These are phyloP conservation scores for Epichloe sp. DNA, from an alignment of 2,329 filamentous ascomycete species.

Conservation along the genomic window DNA sequence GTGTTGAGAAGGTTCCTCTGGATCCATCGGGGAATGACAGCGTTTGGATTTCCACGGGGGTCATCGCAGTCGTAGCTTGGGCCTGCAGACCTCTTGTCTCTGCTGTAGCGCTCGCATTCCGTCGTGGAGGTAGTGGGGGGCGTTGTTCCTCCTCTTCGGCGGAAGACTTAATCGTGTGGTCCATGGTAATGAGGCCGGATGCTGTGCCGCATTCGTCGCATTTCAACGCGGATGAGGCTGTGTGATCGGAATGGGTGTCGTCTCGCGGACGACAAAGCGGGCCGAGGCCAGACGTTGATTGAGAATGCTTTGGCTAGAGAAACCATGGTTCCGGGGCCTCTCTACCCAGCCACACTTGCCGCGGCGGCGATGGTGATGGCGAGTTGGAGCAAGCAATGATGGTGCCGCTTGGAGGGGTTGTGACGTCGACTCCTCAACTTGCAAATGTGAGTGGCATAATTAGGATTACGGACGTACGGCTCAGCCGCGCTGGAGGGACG, in stretches of 20 bases:
- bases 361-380: not conserved
- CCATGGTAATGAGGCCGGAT: constrained; percentile 14
- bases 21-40: constrained; percentile 59
- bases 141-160: constrained; percentile 29
- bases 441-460: not conserved
- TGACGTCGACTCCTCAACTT: not conserved
- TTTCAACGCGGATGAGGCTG: constrained; percentile 12
- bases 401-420: not conserved
- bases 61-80: constrained; percentile 73
- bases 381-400: not conserved
- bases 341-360: not conserved
- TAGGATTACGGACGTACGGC: no score
- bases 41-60: constrained; percentile 65
- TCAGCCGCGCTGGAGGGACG: no score
- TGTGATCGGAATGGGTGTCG: not conserved
- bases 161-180: constrained; percentile 14
- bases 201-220: constrained; percentile 11
- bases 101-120: constrained; percentile 21
- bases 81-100: constrained; percentile 35
- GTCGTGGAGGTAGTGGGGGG: constrained; percentile 43
- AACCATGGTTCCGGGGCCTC: not conserved
- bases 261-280: not conserved
- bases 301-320: not conserved
- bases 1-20: constrained; percentile 46
- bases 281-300: not conserved